Conservation (phyloP, 805 yeast species). For the Pichia kluyveri region DNA sequence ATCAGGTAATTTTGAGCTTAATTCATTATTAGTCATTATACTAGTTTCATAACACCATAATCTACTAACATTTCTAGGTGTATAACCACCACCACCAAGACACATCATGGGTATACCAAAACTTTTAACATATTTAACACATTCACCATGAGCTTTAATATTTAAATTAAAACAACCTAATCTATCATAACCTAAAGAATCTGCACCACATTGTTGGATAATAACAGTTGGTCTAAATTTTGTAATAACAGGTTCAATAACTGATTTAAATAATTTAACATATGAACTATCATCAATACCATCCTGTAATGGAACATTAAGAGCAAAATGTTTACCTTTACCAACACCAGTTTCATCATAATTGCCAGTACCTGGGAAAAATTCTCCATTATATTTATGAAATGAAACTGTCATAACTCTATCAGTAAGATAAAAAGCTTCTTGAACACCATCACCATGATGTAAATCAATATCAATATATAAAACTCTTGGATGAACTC, state of each 20-base stretch:
- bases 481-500: constrained; percentile 87
- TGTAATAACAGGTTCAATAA: constrained; percentile 82
- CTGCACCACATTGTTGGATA: constrained; percentile 97
- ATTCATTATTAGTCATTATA: constrained; percentile 65
- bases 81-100: constrained; percentile 96
- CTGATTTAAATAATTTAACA: constrained; percentile 63
- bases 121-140: constrained; percentile 81
- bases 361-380: constrained; percentile 96
- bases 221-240: constrained; percentile 91
- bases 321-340: constrained; percentile 77
- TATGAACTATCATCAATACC: constrained; percentile 94
- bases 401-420: constrained; percentile 94
- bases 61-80: constrained; percentile 90
- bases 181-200: constrained; percentile 86
- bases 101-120: constrained; percentile 88
- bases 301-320: constrained; percentile 88
- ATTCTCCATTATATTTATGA: constrained; percentile 89
- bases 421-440: constrained; percentile 90
- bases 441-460: constrained; percentile 98
- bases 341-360: constrained; percentile 85
- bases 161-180: constrained; percentile 89
- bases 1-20: constrained; percentile 70
- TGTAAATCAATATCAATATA: constrained; percentile 93
- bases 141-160: constrained; percentile 90
- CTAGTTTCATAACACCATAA: constrained; percentile 97